Base-by-base conservation (phyloP, 345 rosid species). In the Raphanus sativus region DNA sequence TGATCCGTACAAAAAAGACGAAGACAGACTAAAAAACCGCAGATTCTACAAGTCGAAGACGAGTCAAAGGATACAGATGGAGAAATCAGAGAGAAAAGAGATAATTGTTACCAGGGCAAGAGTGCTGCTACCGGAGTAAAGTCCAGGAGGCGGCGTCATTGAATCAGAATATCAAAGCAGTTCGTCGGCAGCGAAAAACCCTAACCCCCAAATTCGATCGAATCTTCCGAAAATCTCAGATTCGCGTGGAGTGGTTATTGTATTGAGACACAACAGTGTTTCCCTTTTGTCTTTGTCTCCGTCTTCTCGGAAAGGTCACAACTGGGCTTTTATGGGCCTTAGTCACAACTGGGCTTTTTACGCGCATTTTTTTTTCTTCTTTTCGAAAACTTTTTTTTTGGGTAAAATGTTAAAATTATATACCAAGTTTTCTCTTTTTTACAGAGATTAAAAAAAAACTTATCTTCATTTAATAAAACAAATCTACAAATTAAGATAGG, bases 41-140 rank as follows among this genome's bases (percentile, higher is more conserved):
- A 66, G 64, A 62, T 54, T 54, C 54, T 17, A 50, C 59, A 26
- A 2, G 4, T 67, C 56, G 48, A 28, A 66, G 65, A 24, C 63
- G 48, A 73, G 34, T 64, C 70, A 54, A 56, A 10, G 1, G 68
- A 66, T 13, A 73, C 70, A 73, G 70, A 67, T 79, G 74, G 25
- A 34, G 38, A 34, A 34, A 34, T 34, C 38, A 8, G 40, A 34
- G 40, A 34, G 62, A 45, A 48, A 12, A 62, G 55, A 45, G 58
- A 3, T 21, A 21, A 21, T 2, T 70, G 40, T 26, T 86, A 89
- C 93, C 84, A 89, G 84, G 33, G 97, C 91, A 40, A 91, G 86
- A 25, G 95, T 86, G 87, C 97, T 88, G 74, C 78, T 75, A 72
- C 97, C 95, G 84, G 97, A 89, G 84, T 88, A 88, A 52, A 85